Conservation (phyloP, 176 grass and related monocot genomes). For the Phoenix dactylifera region DNA sequence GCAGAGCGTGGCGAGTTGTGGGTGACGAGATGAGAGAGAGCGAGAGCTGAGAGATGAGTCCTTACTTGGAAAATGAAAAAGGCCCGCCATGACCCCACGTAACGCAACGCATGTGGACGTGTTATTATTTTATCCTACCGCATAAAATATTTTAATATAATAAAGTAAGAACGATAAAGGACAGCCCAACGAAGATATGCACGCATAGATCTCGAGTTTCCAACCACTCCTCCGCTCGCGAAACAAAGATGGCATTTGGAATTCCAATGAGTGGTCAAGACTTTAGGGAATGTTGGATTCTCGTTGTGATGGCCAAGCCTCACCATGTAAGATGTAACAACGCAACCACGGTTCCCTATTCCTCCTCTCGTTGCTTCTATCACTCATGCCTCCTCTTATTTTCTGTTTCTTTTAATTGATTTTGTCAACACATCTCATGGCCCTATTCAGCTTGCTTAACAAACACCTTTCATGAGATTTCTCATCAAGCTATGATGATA, state of each 20-base stretch:
- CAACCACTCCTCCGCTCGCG: slow-evolving; percentile 7
- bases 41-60: too few species aligned
- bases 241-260: slow-evolving; percentile 15
- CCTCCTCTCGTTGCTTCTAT: too few species aligned
- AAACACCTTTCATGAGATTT: too few species aligned
- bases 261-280: slow-evolving; percentile 32
- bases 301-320: not conserved
- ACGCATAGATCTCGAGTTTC: slow-evolving; percentile 13
- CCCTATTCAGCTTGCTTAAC: too few species aligned
- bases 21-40: too few species aligned
- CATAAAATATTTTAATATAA: not conserved
- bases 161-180: not conserved
- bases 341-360: too few species aligned
- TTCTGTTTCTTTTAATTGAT: too few species aligned
- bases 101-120: slow-evolving; percentile 5
- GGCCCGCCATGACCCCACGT: slow-evolving; percentile 1
- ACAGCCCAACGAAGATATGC: not conserved
- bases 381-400: too few species aligned
- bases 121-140: slow-evolving; percentile 4
- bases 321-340: too few species aligned
- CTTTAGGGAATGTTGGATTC: slow-evolving; percentile 25
- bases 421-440: too few species aligned
- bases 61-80: slow-evolving; percentile 13
- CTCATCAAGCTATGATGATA: too few species aligned
- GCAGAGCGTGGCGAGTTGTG: too few species aligned